These are phyloP conservation scores for Candida sithepensis DNA, from an alignment of 805 yeast genomes.

Conservation along the genomic window DNA sequence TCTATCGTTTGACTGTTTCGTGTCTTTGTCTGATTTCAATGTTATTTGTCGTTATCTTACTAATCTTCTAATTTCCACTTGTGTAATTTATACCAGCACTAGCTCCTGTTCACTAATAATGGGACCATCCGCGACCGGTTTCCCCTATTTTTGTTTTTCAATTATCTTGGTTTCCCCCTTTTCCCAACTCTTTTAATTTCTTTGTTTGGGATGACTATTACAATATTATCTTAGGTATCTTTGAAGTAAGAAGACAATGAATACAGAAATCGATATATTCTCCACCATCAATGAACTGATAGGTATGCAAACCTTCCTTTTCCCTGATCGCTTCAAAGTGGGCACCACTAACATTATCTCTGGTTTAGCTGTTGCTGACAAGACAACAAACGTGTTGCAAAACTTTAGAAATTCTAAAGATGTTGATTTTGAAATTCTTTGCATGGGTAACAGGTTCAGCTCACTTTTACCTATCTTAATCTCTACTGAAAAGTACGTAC, in stretches of 20 bases:
- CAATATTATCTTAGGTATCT: no score
- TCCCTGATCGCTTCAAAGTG: background rate
- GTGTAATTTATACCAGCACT: no score
- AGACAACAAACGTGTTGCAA: slow-evolving; percentile 3
- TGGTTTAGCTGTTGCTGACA: slow-evolving; percentile 12
- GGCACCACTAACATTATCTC: background rate
- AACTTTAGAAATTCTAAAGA: slow-evolving; percentile 9
- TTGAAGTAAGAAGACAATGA: background rate
- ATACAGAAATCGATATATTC: background rate
- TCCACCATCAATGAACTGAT: slow-evolving; percentile 7
- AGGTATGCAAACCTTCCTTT: slow-evolving; percentile 2
- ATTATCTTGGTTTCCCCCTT: no score
- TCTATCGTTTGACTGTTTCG: background rate
- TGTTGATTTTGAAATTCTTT: slow-evolving; percentile 13
- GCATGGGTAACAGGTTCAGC: slow-evolving; percentile 13
- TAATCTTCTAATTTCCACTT: background rate
- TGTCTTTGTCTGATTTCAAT: background rate
- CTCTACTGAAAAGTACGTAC: slow-evolving; percentile 11
- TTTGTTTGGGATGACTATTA: no score
- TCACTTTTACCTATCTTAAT: slow-evolving; percentile 13
- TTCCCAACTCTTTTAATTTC: no score
- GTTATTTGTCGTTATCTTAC: background rate
- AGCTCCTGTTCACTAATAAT: no score
- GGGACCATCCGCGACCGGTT: background rate
- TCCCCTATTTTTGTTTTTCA: background rate